Conservation (phyloP, 2,329 filamentous ascomycete genomes). For the Phaeoacremonium minimum region DNA sequence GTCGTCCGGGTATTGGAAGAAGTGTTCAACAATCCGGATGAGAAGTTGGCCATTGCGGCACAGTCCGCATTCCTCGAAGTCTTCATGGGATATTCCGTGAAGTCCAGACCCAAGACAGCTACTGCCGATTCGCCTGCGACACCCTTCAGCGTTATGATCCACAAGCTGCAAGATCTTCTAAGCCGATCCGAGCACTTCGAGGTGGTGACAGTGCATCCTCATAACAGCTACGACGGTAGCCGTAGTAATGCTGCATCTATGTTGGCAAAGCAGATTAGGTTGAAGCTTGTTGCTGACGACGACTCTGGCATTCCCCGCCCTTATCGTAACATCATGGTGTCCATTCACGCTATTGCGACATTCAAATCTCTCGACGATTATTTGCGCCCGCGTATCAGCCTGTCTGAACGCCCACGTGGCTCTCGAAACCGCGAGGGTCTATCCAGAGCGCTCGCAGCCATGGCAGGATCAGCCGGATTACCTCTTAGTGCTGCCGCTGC, state of each 20-base stretch:
- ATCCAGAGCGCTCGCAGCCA: conserved; percentile 67
- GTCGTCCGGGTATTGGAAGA: conserved; percentile 80
- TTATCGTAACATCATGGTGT: conserved; percentile 95
- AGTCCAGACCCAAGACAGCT: conserved; percentile 59
- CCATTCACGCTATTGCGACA: conserved; percentile 95
- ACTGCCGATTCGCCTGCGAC: conserved; percentile 69
- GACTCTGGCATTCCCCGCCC: conserved; percentile 82
- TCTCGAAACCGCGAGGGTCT: conserved; percentile 60
- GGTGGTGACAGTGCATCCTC: conserved; percentile 90
- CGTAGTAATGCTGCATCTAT: conserved; percentile 90
- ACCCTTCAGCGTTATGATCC: conserved; percentile 83
- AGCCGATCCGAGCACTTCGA: conserved; percentile 98
- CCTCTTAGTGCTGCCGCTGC: conserved; percentile 43
- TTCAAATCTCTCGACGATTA: conserved; percentile 98
- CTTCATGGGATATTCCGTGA: conserved; percentile 78
- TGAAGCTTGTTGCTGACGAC: conserved; percentile 85
- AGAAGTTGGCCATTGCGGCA: conserved; percentile 58
- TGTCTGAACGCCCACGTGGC: conserved; percentile 68
- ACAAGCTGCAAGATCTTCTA: conserved; percentile 91
- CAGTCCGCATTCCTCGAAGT: conserved; percentile 83
- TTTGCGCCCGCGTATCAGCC: conserved; percentile 79
- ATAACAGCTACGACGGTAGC: conserved; percentile 85
- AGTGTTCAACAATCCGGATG: conserved; percentile 71
- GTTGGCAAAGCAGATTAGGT: conserved; percentile 90
- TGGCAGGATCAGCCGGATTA: conserved; percentile 67